Percentiles rank a stretch among this genome's conserved stretches.
These are phyloP conservation scores for Graphilbum fragrans DNA, from an alignment of 2,329 filamentous ascomycete species.

Conservation along the genomic window DNA sequence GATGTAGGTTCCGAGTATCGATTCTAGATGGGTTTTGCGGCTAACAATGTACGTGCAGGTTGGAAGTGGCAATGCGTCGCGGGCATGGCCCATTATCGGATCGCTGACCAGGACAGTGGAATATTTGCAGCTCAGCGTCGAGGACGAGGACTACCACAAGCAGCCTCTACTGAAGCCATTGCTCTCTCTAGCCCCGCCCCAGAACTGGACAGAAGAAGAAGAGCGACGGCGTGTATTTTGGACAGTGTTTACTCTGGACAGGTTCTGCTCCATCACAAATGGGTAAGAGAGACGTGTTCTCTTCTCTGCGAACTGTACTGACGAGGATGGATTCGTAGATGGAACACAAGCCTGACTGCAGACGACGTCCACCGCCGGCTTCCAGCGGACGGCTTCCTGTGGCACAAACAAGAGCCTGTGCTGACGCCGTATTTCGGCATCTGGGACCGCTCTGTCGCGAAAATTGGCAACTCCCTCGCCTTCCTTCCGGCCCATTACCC, in stretches of 20 bases:
- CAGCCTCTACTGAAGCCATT: slow-evolving; percentile 15
- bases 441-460: slow-evolving; percentile 18
- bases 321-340: slow-evolving; percentile 5
- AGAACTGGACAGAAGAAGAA: slow-evolving; percentile 20
- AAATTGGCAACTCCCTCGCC: slow-evolving; percentile 16
- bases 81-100: slow-evolving; percentile 23
- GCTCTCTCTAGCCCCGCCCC: slow-evolving; percentile 14
- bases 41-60: slow-evolving; percentile 13
- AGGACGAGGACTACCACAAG: slow-evolving; percentile 16
- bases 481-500: slow-evolving; percentile 3
- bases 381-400: slow-evolving; percentile 19
- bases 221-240: slow-evolving; percentile 21
- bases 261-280: slow-evolving; percentile 16
- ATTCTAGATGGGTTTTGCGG: slow-evolving; percentile 1
- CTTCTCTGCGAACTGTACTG: not conserved
- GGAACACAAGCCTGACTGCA: slow-evolving; percentile 20
- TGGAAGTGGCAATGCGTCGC: slow-evolving; percentile 16
- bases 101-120: slow-evolving; percentile 23
- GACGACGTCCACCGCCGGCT: slow-evolving; percentile 20
- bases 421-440: slow-evolving; percentile 22
- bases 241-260: slow-evolving; percentile 23
- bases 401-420: slow-evolving; percentile 18
- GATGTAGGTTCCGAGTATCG: slow-evolving; percentile 12
- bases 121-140: slow-evolving; percentile 21
- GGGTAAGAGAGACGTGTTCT: slow-evolving; percentile 6